Conservation (phyloP, 2,329 filamentous ascomycete genomes). For the Xylaria arbuscula region DNA sequence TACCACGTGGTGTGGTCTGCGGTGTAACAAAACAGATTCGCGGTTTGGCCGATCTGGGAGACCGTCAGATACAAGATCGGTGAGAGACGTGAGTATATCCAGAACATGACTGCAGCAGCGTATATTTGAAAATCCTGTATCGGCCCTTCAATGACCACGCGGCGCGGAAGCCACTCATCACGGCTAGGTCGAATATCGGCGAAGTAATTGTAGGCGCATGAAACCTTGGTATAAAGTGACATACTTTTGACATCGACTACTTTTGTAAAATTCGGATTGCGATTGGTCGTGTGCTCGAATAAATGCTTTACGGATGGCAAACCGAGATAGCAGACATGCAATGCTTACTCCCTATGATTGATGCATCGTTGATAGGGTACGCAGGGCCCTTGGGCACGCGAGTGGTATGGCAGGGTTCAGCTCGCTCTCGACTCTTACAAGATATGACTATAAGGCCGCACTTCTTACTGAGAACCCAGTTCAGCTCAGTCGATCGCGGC, state of each 20-base stretch:
- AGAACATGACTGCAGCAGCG: conserved; percentile 12
- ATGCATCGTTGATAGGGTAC: conserved; percentile 22
- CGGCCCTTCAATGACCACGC: conserved; percentile 7
- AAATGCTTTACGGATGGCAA: conserved; percentile 14
- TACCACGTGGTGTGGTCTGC: conserved; percentile 34
- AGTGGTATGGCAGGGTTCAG: conserved; percentile 19
- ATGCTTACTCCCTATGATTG: conserved; percentile 33
- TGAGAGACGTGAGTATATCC: conserved; percentile 32
- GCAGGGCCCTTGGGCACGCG: conserved; percentile 5
- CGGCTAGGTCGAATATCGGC: conserved; percentile 11
- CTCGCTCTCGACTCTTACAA: conserved; percentile 8
- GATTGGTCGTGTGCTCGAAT: conserved; percentile 3
- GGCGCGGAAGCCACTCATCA: conserved; percentile 28
- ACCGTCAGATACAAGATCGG: conserved; percentile 10
- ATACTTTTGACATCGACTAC: conserved; percentile 20
- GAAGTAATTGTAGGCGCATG: conserved; percentile 1
- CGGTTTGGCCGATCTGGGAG: conserved; percentile 18
- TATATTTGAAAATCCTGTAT: conserved; percentile 10
- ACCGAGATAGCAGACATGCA: conserved; percentile 30
- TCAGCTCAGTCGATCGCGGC: conserved; percentile 14
- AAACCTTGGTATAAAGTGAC: background rate
- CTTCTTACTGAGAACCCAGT: conserved; percentile 22
- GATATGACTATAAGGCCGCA: conserved; percentile 9
- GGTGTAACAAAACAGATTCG: conserved; percentile 29
- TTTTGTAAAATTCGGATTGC: conserved; percentile 6